Conservation (phyloP, 2,329 filamentous ascomycete species). For the Phyllosticta capitalensis region DNA sequence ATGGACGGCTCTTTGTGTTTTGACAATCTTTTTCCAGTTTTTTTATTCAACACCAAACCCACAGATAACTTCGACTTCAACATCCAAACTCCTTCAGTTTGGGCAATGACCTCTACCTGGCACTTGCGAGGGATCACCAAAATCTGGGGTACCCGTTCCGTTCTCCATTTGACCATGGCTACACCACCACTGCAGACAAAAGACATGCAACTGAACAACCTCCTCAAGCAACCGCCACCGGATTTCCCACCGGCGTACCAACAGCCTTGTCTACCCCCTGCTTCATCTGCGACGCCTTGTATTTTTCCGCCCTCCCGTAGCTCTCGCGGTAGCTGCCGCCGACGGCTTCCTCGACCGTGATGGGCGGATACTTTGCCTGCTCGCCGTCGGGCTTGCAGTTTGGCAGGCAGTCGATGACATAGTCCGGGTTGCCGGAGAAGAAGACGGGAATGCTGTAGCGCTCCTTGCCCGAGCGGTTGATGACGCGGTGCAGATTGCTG, state of each 20-base stretch:
- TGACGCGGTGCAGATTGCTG: conserved; percentile 34
- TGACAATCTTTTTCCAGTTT: neutral
- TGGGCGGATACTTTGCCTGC: conserved; percentile 31
- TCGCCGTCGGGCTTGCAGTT: conserved; percentile 31
- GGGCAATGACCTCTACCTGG: neutral
- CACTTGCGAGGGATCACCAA: neutral
- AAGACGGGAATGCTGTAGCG: conserved; percentile 36
- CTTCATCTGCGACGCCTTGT: conserved; percentile 19
- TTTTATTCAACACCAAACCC: neutral
- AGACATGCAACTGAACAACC: neutral
- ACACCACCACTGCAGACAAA: neutral
- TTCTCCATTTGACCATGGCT: neutral
- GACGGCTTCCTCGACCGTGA: conserved; percentile 35
- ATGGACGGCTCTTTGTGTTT: neutral
- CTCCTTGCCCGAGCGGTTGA: conserved; percentile 31
- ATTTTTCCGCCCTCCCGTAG: conserved; percentile 34
- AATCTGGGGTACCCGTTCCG: neutral
- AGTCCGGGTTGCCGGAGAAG: conserved; percentile 37
- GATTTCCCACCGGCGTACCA: neutral
- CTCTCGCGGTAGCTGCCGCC: conserved; percentile 33
- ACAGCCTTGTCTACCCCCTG: neutral
- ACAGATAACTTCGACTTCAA: neutral
- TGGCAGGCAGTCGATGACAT: conserved; percentile 33
- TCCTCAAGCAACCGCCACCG: conserved; percentile 6
- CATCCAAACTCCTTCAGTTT: neutral